Base-by-base conservation (phyloP, 352 stramenopile genomes). In the Phytophthora parvispora region DNA sequence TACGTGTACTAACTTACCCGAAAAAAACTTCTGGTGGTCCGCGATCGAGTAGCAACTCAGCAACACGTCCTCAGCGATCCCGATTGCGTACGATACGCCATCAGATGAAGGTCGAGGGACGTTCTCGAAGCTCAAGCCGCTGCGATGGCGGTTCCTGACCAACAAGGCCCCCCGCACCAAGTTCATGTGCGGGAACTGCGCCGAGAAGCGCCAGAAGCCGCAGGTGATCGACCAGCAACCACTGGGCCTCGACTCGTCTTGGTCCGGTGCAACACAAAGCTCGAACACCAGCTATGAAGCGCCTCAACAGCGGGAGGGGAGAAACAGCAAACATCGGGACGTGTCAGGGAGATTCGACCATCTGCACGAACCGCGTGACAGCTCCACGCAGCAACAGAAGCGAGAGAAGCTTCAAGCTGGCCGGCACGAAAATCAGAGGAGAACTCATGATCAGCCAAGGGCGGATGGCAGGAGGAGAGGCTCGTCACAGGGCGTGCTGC, bases 101-200 rank as follows among this genome's bases (percentile, higher is more conserved):
- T 45, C 50, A 13, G 47, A 60, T 4, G 49, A 63, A 49, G 51
- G 38, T 16, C 38, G 34, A 43, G 61, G 52, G 15, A 57, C 52
- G 4, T 62, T 64, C 42, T 52, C 60, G 2, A 72, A 68, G 22
- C 29, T 73, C n/a, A 79, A 73, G 38, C 72, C 72, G 9, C 29
- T 76, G 61, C 63, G 59, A 28, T 75, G 67, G 72, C 62, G 62
- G 27, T 74, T 79, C 38, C 47, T 74, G 13, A 68, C 62, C 4
- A 69, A 64, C 62, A 69, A 74, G 45, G 29, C 36, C 1, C 63
- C 67, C 50, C 51, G 67, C 27, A 67, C 55, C 4, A 72, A 73
- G 31, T 57, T 53, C 62, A 70, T 79, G 51, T 79, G 72, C 42
- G 27, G 10, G 12, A 20, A 47, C 38, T 79, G 72, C 22, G 67